Conservation (phyloP, 208 protist genomes). For the Herpetomonas samuelpessoai region DNA sequence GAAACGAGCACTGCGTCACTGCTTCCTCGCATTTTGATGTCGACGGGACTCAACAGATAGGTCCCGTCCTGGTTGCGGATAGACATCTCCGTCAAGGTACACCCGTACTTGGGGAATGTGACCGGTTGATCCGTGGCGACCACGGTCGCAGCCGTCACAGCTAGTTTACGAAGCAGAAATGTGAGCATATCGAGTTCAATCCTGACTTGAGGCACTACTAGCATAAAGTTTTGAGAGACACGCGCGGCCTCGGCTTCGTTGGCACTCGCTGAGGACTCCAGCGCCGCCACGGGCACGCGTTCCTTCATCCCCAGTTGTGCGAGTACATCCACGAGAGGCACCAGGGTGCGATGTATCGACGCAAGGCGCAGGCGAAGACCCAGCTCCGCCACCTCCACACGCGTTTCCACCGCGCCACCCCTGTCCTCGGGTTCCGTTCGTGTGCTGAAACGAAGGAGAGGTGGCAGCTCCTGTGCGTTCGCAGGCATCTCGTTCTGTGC, state of each 20-base stretch:
- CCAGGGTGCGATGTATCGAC: slow-evolving; percentile 4
- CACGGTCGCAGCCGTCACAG: slow-evolving; percentile 8
- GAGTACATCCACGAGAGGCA: slow-evolving; percentile 11
- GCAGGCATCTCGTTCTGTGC: too few species aligned
- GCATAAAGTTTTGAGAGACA: slow-evolving; percentile 12
- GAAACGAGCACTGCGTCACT: slow-evolving; percentile 9
- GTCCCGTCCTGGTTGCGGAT: slow-evolving; percentile 9
- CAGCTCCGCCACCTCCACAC: slow-evolving; percentile 15
- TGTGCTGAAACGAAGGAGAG: not conserved
- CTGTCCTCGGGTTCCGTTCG: not conserved
- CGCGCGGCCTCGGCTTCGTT: not conserved
- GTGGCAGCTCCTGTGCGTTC: too few species aligned
- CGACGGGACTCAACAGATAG: slow-evolving; percentile 14
- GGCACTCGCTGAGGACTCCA: not conserved
- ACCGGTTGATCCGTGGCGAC: not conserved
- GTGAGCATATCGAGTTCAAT: slow-evolving; percentile 24
- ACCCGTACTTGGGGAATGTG: slow-evolving; percentile 8
- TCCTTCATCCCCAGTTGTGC: slow-evolving; percentile 10
- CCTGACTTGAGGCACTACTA: slow-evolving; percentile 17
- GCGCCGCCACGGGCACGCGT: slow-evolving; percentile 7
- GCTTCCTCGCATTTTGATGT: slow-evolving; percentile 14
- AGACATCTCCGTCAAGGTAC: slow-evolving; percentile 26
- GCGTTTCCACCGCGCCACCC: slow-evolving; percentile 13
- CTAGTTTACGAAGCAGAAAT: slow-evolving; percentile 17
- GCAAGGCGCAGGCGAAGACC: slow-evolving; percentile 4